A percentile compares a stretch with the other conserved stretches of the same genome.
phyloP scores from a whole-genome alignment of 208 protist species.

The Zelonia costaricensis region DNA sequence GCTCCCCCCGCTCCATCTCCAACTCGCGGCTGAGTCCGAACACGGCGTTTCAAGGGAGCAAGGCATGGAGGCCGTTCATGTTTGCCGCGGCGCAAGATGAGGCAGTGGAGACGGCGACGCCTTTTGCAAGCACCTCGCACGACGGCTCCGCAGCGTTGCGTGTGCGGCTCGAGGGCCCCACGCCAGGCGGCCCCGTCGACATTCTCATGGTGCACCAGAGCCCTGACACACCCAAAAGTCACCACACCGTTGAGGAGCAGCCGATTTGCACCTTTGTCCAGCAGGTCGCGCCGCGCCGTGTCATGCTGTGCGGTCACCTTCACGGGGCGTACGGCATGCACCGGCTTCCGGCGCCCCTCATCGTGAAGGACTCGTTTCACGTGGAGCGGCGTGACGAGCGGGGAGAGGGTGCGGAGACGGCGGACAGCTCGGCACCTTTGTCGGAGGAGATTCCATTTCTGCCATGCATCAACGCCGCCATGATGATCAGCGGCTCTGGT shows the following conservation, averaged over 20 bases:
- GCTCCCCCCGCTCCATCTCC: slow-evolving; percentile 52
- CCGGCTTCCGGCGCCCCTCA: slow-evolving; percentile 27
- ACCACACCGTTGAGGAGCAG: slow-evolving; percentile 24
- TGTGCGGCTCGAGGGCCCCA: slow-evolving; percentile 32
- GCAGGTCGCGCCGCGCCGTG: slow-evolving; percentile 38
- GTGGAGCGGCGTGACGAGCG: not conserved
- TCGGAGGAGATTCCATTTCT: slow-evolving; percentile 29
- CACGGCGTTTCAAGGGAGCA: slow-evolving; percentile 43
- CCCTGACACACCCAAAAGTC: slow-evolving; percentile 11
- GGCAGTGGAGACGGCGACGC: not conserved
- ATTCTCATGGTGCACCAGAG: slow-evolving; percentile 63
- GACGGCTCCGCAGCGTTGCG: not conserved
- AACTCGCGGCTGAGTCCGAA: slow-evolving; percentile 64
- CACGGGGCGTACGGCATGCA: slow-evolving; percentile 56
- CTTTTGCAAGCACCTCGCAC: not conserved
- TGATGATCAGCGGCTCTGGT: slow-evolving; percentile 28
- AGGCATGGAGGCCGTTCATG: slow-evolving; percentile 29
- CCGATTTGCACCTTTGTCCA: slow-evolving; percentile 38
- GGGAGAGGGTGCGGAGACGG: not conserved
- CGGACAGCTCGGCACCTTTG: too few species aligned
- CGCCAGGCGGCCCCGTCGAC: slow-evolving; percentile 42
- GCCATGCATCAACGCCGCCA: slow-evolving; percentile 57
- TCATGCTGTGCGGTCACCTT: slow-evolving; percentile 54
- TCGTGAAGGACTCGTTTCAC: slow-evolving; percentile 11
- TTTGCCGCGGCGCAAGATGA: slow-evolving; percentile 3